phyloP scores from a whole-genome alignment of 2,329 filamentous ascomycete species.

The Cadophora gregata region DNA sequence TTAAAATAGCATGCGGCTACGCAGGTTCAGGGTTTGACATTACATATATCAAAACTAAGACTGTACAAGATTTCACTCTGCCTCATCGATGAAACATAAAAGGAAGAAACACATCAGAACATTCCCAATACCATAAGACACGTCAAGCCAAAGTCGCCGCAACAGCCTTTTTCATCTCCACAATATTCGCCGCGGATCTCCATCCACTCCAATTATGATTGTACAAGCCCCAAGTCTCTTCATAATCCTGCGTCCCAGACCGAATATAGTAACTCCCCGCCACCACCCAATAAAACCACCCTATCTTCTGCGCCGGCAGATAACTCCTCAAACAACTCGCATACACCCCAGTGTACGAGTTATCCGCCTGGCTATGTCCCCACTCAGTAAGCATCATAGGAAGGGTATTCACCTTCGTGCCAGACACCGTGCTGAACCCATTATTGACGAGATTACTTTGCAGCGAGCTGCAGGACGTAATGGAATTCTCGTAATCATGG shows the following conservation, averaged over 20 bases:
- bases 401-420: slow-evolving; percentile 45
- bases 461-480: slow-evolving; percentile 38
- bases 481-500: slow-evolving; percentile 55
- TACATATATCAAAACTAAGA: too few species aligned
- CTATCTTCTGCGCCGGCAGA: slow-evolving; percentile 47
- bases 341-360: slow-evolving; percentile 54
- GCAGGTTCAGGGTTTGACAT: too few species aligned
- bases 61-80: neutral
- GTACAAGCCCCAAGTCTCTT: slow-evolving; percentile 60
- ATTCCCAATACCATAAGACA: neutral
- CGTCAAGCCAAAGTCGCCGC: slow-evolving; percentile 40
- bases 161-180: slow-evolving; percentile 51
- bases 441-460: slow-evolving; percentile 18
- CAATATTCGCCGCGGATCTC: slow-evolving; percentile 52
- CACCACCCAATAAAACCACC: slow-evolving; percentile 67
- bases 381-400: slow-evolving; percentile 52
- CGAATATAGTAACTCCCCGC: slow-evolving; percentile 64
- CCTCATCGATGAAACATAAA: neutral
- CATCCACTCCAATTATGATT: slow-evolving; percentile 60
- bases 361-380: slow-evolving; percentile 54
- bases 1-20: neutral
- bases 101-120: neutral
- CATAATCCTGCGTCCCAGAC: slow-evolving; percentile 57
- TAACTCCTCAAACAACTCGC: slow-evolving; percentile 54
- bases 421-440: slow-evolving; percentile 29